Evolutionary conservation across 306 rosid species (phyloP).

Genomic region (Delonix regia): DNA sequence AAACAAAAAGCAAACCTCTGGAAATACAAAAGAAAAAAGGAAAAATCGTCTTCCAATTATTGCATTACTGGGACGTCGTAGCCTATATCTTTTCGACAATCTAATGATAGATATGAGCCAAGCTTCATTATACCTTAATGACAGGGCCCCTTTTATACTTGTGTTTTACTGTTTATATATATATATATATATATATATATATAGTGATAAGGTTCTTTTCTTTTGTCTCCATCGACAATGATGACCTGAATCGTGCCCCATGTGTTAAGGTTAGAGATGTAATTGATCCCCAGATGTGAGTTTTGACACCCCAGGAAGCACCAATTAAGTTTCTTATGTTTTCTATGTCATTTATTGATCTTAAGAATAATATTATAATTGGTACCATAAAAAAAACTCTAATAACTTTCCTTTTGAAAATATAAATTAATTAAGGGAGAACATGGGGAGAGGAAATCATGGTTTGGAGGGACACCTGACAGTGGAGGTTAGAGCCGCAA

Average conservation of each 20-base stretch:
- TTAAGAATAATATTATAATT: not conserved
- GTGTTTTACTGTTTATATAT: too few species aligned
- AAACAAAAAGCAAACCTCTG: too few species aligned
- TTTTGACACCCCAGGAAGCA: not conserved
- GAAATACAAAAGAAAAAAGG: not conserved
- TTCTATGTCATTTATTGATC: not conserved
- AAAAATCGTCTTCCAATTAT: not conserved
- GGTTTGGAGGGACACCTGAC: constrained; percentile 13
- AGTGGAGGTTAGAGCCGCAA: constrained; percentile 25
- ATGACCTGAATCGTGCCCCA: not conserved
- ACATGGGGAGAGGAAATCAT: not conserved
- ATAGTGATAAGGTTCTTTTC: constrained; percentile 1
- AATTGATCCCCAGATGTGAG: not conserved
- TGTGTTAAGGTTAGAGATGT: constrained; percentile 7
- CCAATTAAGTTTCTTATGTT: not conserved
- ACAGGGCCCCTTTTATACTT: too few species aligned
- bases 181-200: too few species aligned
- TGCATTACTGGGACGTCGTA: not conserved
- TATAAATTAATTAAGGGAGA: not conserved
- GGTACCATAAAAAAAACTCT: not conserved
- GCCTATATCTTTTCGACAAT: not conserved
- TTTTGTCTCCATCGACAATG: constrained; percentile 16
- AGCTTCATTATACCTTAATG: too few species aligned
- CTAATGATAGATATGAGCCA: not conserved
- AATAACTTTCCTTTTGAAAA: not conserved